phyloP scores from a whole-genome alignment of 768 basidiomycete genomes.

The Kwoniella bestiolae region DNA sequence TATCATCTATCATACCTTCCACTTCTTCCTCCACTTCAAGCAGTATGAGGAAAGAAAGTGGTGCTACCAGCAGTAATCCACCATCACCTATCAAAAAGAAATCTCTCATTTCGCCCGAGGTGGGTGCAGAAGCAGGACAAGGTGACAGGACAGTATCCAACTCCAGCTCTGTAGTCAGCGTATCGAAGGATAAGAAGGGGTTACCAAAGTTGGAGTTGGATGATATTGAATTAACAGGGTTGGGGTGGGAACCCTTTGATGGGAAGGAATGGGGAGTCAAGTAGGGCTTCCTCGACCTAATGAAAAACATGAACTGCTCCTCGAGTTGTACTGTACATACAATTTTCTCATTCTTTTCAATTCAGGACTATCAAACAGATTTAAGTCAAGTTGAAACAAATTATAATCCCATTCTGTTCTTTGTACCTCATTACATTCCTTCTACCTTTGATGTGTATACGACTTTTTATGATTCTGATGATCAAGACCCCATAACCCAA shows the following conservation, averaged over 20 bases:
- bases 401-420: too few relatives aligned
- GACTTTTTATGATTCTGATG: too few relatives aligned
- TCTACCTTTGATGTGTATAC: too few relatives aligned
- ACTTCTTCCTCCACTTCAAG: not conserved
- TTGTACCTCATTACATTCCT: too few relatives aligned
- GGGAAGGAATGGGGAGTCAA: slow-evolving; percentile 16
- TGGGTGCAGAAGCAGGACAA: not conserved
- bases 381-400: too few relatives aligned
- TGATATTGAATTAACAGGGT: not conserved
- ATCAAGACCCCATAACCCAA: too few relatives aligned
- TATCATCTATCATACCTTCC: not conserved
- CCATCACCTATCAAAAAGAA: not conserved
- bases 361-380: too few relatives aligned
- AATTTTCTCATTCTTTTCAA: not conserved
- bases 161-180: not conserved
- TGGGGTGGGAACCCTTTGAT: slow-evolving; percentile 18
- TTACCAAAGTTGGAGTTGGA: slow-evolving; percentile 9
- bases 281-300: not conserved
- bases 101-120: too few relatives aligned
- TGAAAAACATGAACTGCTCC: too few relatives aligned
- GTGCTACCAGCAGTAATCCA: not conserved
- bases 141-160: not conserved
- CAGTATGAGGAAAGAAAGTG: not conserved
- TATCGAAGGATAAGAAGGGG: not conserved
- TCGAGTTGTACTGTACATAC: too few relatives aligned